Base-by-base conservation (phyloP, 495 filamentous ascomycete species). In the Apodospora peruviana region DNA sequence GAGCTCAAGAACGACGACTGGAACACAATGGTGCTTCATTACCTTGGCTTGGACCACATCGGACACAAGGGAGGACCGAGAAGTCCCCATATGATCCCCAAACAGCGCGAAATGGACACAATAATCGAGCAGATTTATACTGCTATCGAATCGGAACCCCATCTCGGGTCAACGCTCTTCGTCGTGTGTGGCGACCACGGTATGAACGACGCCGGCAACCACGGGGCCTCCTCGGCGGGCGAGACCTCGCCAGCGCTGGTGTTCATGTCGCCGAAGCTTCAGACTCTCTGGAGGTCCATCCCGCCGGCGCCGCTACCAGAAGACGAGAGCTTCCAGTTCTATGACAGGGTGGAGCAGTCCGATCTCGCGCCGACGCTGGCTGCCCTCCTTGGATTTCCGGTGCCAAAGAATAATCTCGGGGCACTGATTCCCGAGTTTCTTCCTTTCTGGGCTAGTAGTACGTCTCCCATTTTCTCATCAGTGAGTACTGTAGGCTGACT, bases 191-290 rank as follows among this genome's bases (percentile, higher is more conserved):
- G 93, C 37, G 93, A 99, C 61, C 93, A 99, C 62, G 93, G 93
- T 17, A 99, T 99, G 93, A 99, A 96, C 58, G 93, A 97, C 56
- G 93, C 90, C 32, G 93, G 93, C 3, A 97, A 97, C 59, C 93
- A 99, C 64, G 93, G 93, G 10, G 93, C 91, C 5, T 95, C 94
- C 17, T 85, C 87, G 2, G 78, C 86, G 16, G 90, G 94, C 5
- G 93, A 99, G 70, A 97, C 93, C 9, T 95, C 91, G 0, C 83
- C 93, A 0, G 93, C 93, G 12, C 68, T 99, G 35, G 76, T 95
- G 23, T 96, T 99, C 60, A 82, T 95, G 29, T 95, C 91, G 10
- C 91, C 94, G 4, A 90, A 87, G 55, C 73, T 99, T 24, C 77
- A 81, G 60, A 51, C 66, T 0, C 71, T 88, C 24, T n/a, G n/a